Percentiles rank a stretch among this genome's conserved stretches.
Evolutionary conservation across 768 basidiomycete species (phyloP).

Genomic region (Pleurotus ostreatus): DNA sequence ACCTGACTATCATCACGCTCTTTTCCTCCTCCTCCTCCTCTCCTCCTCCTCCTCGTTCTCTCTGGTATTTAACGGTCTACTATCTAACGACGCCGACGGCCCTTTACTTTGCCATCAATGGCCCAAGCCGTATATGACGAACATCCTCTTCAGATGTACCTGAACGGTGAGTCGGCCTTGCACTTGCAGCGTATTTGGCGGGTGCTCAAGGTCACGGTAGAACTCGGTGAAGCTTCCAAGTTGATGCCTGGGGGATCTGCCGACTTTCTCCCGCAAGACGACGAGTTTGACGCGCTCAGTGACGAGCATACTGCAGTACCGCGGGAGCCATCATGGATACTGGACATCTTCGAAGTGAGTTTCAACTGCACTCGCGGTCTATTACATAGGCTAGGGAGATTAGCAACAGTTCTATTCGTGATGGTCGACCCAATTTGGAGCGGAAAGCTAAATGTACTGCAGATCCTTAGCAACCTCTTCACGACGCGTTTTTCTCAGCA

Average conservation of each 20-base stretch:
- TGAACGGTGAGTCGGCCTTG: constrained; percentile 45
- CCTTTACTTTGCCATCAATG: constrained; percentile 37
- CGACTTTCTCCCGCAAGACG: constrained; percentile 6
- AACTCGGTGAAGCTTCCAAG: constrained; percentile 9
- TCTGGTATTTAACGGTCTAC: not conserved
- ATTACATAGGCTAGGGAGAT: too few relatives aligned
- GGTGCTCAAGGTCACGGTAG: constrained; percentile 6
- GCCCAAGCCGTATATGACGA: constrained; percentile 77
- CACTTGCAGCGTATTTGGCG: not conserved
- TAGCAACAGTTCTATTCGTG: not conserved
- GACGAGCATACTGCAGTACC: not conserved
- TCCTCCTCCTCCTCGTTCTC: not conserved
- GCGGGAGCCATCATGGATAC: constrained; percentile 1
- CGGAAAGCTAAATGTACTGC: constrained; percentile 27
- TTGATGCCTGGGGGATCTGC: constrained; percentile 10
- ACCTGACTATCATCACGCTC: not conserved
- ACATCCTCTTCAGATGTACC: constrained; percentile 71
- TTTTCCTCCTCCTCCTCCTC: not conserved
- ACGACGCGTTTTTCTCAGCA: constrained; percentile 26
- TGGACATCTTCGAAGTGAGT: constrained; percentile 3
- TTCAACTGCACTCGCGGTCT: not conserved
- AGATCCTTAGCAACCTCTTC: constrained; percentile 25
- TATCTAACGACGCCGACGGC: constrained; percentile 10
- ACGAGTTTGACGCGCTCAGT: constrained; percentile 2
- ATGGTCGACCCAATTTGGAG: not conserved